Base-by-base conservation (phyloP, 306 rosid genomes). In the Leucaena leucocephala region DNA sequence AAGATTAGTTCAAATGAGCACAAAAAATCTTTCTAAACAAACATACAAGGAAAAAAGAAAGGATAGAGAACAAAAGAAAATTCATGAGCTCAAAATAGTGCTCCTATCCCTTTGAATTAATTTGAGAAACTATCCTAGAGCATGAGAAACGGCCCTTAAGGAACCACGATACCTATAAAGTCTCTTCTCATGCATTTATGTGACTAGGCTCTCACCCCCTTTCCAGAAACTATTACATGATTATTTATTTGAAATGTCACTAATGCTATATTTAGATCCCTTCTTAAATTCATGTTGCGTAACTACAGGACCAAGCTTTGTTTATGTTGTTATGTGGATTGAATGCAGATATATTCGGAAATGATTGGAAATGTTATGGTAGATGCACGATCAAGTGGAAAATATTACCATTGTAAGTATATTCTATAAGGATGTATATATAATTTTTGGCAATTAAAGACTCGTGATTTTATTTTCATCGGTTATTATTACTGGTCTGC, bases 361-460 rank as follows among this genome's bases (percentile, higher is more conserved):
- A 93, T 93, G 99, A 96, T 96, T 83, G 99, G 99, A 80, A 96
- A 96, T 88, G 96, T 96, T 83, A 96, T 96, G 98, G 82, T 85
- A 59, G 99, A 96, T 91, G 98, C 99, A 45, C 90, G 98, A 69
- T 96, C 99, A 75, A 93, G 97, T 39, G 99, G 99, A 83, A 95
- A 95, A 87, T 90, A 95, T 81, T 95, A 95, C 84, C 99, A 95
- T 66, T 95, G 98, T 95, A 85, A 76, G 97, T 91, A 81, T 72
- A 46, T 36, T n/a, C 15, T 17, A 40, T 42, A 42, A 52, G 67
- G 58, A 76, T 21, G 38, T 27, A 22, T 72, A 66, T 59, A 71
- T 40, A 71, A 19, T 42, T 44, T 74, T 35, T 77, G 17, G 68
- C 78, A 74, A 75, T 78, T 45, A 55, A 44, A 55, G 68, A 74